A percentile compares a stretch with the other conserved stretches of the same genome.
These are phyloP conservation scores for Dovyalis caffra DNA, from an alignment of 345 rosid genomes.

Conservation along the genomic window DNA sequence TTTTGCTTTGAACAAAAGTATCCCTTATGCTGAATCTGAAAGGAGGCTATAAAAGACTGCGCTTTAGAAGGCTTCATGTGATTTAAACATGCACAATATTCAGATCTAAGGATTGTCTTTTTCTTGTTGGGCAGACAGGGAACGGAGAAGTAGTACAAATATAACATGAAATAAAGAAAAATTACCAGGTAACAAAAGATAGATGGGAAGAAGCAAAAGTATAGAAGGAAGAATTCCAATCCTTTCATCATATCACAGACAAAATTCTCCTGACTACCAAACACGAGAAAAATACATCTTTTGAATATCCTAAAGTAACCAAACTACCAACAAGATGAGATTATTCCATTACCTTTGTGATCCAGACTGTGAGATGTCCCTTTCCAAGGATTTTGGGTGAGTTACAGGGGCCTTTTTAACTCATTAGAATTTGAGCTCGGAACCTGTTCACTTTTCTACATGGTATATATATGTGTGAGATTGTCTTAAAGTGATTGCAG, in stretches of 20 bases:
- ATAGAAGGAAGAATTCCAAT: background rate
- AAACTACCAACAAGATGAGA: background rate
- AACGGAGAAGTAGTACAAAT: background rate
- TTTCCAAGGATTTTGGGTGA: background rate
- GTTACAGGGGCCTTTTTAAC: background rate
- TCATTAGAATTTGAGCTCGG: background rate
- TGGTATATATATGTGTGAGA: background rate
- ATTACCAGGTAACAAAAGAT: background rate
- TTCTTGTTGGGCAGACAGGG: background rate
- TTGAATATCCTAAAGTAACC: background rate
- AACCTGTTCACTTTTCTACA: background rate
- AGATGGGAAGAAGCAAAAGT: background rate
- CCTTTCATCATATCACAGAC: background rate
- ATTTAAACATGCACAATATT: background rate
- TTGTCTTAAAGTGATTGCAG: background rate
- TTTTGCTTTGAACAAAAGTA: background rate
- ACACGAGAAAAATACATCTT: background rate
- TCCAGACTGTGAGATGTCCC: background rate
- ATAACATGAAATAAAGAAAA: background rate
- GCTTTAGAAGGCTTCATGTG: background rate
- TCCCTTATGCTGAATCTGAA: background rate
- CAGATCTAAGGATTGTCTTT: background rate
- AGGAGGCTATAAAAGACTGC: background rate
- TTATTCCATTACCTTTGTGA: background rate
- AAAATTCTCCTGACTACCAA: background rate